A percentile compares a stretch with the other conserved stretches of the same genome.
phyloP scores from a whole-genome alignment of 75 land plant genomes.

The Pinus taeda region DNA sequence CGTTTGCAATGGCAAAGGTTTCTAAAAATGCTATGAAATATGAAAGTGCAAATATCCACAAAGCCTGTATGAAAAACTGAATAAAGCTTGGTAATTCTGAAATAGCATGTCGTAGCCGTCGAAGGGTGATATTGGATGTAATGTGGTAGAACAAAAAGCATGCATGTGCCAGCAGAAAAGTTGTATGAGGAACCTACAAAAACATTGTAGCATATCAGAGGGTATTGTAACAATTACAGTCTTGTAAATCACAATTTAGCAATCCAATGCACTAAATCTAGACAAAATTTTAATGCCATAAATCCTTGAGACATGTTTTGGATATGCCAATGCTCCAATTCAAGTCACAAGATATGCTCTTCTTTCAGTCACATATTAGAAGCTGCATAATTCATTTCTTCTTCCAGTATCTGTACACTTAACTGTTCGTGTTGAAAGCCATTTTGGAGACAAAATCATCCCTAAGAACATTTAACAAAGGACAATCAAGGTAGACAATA shows the following conservation, averaged over 20 bases:
- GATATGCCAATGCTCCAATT: background rate
- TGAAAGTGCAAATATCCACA: constrained; percentile 73
- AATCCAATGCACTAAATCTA: background rate
- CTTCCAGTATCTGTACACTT: background rate
- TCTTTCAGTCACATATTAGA: background rate
- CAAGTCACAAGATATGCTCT: background rate
- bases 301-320: background rate
- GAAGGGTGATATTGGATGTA: constrained; percentile 75
- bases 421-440: background rate
- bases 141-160: constrained; percentile 90
- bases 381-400: background rate
- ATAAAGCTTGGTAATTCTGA: constrained; percentile 35
- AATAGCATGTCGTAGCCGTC: constrained; percentile 65
- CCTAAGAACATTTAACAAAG: background rate
- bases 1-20: constrained; percentile 89
- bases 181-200: constrained; percentile 82
- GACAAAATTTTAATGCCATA: background rate
- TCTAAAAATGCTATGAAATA: constrained; percentile 88
- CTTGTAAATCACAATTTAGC: background rate
- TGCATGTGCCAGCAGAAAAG: constrained; percentile 86
- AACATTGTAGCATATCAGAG: background rate
- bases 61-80: constrained; percentile 49
- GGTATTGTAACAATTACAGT: background rate
- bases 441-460: background rate
- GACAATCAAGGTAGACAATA: background rate